Percentiles rank a stretch among this genome's conserved stretches.
phyloP scores from a whole-genome alignment of 2,329 filamentous ascomycete species.

The Orbilia quercus region DNA sequence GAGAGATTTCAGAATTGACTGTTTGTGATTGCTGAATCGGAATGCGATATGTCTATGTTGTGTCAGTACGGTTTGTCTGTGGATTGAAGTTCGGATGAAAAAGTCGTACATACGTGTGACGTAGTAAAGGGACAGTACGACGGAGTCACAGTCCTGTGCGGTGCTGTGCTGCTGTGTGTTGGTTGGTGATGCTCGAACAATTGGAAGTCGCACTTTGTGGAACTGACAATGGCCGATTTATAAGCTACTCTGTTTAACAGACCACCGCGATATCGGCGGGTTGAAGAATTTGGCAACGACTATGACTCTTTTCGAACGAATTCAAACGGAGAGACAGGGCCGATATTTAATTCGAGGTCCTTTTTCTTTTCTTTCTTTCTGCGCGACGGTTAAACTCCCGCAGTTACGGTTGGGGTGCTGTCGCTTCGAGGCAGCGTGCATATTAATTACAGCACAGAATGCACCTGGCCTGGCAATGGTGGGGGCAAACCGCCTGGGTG shows the following conservation, averaged over 20 bases:
- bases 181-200: conserved; percentile 26
- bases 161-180: not conserved
- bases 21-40: not conserved
- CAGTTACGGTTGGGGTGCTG: not conserved
- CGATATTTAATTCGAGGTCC: conserved; percentile 21
- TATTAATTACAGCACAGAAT: not conserved
- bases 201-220: not conserved
- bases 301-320: conserved; percentile 43
- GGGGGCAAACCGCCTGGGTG: conserved; percentile 33
- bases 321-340: conserved; percentile 4
- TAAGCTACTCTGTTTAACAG: conserved; percentile 15
- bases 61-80: not conserved
- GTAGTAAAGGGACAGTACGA: conserved; percentile 17
- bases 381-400: conserved; percentile 53
- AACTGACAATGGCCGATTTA: conserved; percentile 12
- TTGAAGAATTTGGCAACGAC: conserved; percentile 15
- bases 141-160: not conserved
- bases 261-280: conserved; percentile 50
- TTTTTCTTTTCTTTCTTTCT: conserved; percentile 16
- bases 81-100: conserved; percentile 11
- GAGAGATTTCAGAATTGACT: not conserved
- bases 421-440: conserved; percentile 22
- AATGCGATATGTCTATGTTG: not conserved
- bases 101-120: conserved; percentile 30
- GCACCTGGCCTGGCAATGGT: conserved; percentile 19